Conservation (phyloP, 2,329 filamentous ascomycete species). For the Amphichorda felina region DNA sequence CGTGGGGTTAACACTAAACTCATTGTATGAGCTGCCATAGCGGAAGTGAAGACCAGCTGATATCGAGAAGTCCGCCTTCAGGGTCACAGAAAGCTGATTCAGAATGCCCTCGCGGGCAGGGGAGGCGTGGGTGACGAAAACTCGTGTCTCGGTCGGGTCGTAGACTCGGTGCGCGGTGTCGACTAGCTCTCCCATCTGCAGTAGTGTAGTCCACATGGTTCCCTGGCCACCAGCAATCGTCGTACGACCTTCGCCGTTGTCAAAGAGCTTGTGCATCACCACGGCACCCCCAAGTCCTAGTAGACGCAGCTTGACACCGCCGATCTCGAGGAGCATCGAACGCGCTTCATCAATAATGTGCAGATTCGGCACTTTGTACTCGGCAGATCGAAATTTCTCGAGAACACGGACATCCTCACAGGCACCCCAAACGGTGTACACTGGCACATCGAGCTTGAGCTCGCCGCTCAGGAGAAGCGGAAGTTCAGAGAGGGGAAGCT, state of each 20-base stretch:
- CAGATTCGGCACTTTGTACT: constrained; percentile 95
- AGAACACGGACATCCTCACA: constrained; percentile 96
- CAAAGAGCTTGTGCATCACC: constrained; percentile 99
- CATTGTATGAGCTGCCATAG: constrained; percentile 98
- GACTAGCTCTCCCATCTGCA: constrained; percentile 97
- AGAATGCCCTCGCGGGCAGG: constrained; percentile 91
- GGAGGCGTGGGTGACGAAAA: constrained; percentile 95
- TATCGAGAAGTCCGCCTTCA: constrained; percentile 97
- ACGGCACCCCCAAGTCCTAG: constrained; percentile 91
- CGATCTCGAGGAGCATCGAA: constrained; percentile 87
- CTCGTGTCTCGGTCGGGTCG: constrained; percentile 90
- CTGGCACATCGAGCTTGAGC: constrained; percentile 85
- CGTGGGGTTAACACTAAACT: constrained; percentile 97
- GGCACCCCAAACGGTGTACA: constrained; percentile 98
- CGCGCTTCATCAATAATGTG: constrained; percentile 98
- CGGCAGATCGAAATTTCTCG: constrained; percentile 92
- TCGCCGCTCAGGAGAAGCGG: constrained; percentile 79
- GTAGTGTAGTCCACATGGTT: constrained; percentile 97
- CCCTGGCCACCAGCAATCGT: constrained; percentile 97
- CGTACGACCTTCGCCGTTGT: constrained; percentile 94
- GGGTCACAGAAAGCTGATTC: constrained; percentile 92
- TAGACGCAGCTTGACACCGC: constrained; percentile 88
- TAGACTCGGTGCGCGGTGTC: constrained; percentile 98
- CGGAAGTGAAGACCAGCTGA: constrained; percentile 96
- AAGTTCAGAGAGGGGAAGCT: constrained; percentile 87